Evolutionary conservation across 176 grass and related monocot genomes (phyloP).

Genomic region (Oryza meyeriana): DNA sequence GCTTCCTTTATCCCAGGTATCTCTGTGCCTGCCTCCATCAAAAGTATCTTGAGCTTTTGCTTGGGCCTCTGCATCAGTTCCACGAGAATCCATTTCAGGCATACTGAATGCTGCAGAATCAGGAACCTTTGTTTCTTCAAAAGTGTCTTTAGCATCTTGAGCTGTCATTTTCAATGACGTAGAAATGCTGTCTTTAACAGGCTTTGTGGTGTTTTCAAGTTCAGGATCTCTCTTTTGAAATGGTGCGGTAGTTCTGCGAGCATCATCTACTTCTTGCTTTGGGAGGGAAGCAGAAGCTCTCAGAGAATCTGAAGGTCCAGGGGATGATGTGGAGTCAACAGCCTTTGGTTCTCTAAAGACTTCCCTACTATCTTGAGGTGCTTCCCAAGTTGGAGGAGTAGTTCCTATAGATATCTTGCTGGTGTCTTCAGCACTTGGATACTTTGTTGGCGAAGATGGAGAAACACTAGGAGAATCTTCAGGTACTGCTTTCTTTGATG

Average conservation of each 20-base stretch:
- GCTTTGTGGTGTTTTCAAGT: slow-evolving; percentile 11
- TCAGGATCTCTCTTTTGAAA: slow-evolving; percentile 20
- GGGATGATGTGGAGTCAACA: slow-evolving; percentile 12
- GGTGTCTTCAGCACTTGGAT: slow-evolving; percentile 19
- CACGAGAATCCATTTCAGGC: too few species aligned
- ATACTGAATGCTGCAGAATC: slow-evolving; percentile 21
- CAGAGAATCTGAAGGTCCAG: too few species aligned
- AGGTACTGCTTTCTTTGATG: not conserved
- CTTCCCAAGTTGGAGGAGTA: not conserved
- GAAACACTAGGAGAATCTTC: not conserved
- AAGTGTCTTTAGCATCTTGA: slow-evolving; percentile 8
- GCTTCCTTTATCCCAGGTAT: slow-evolving; percentile 6
- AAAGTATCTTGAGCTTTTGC: slow-evolving; percentile 11
- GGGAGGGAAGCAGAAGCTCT: not conserved
- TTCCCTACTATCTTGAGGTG: not conserved
- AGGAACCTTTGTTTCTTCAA: slow-evolving; percentile 27
- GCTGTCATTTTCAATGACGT: not conserved
- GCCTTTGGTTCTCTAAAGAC: slow-evolving; percentile 17
- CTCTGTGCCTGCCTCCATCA: not conserved
- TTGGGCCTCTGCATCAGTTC: slow-evolving; percentile 4
- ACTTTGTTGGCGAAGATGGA: slow-evolving; percentile 20
- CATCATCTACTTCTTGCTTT: slow-evolving; percentile 16
- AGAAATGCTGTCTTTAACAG: slow-evolving; percentile 15
- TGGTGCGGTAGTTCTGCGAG: not conserved
- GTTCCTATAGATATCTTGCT: slow-evolving; percentile 7